Evolutionary conservation across 805 yeast genomes (phyloP), one percentile per base, ranked within the genome.

Genomic region (Suhomyces prunicola): DNA sequence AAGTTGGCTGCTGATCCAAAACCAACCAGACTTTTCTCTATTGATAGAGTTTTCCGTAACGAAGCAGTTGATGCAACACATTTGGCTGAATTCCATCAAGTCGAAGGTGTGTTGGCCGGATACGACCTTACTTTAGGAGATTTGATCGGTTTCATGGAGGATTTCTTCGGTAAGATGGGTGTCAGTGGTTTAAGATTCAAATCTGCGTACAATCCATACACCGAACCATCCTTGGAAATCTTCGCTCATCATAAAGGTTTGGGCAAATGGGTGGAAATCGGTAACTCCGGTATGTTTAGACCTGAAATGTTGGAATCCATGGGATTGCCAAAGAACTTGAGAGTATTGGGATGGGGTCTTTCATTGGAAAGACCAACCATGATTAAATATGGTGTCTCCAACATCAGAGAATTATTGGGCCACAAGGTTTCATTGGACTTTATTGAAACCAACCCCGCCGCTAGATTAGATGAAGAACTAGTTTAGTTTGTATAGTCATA

Each of bases 21-120:
- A 65, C 97, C 98, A 54, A 81, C 88, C 7, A 85, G 98, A 76
- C 81, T 90, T 68, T 94, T 94, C 79, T 89, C 97, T 47, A 96
- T 94, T 65, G 99, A 94, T 73, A 85, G 97, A 69, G 99, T 94
- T 55, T 94, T 94, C 89, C 90, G 99, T 79, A 94, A 94, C 71
- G 99, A 94, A 78, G 98, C 99, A 27, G 99, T 94, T 50, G 99
- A 94, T 71, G 98, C 98, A 50, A 94, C 99, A 15, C 99, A 94
- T 73, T 83, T 94, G 74, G 99, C 99, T 40, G 99, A 94, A 77
- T 94, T 94, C 81, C 98, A 94, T 75, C 99, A 94, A 78, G 96
- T 94, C 57, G 99, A 94, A 77, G 99, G 99, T 78, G 99, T 94
- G 51, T 80, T 94, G 67, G 99, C 98, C 31, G 99, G 96, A 70